phyloP scores from a whole-genome alignment of 2,329 filamentous ascomycete genomes.

The Nakataea oryzae region DNA sequence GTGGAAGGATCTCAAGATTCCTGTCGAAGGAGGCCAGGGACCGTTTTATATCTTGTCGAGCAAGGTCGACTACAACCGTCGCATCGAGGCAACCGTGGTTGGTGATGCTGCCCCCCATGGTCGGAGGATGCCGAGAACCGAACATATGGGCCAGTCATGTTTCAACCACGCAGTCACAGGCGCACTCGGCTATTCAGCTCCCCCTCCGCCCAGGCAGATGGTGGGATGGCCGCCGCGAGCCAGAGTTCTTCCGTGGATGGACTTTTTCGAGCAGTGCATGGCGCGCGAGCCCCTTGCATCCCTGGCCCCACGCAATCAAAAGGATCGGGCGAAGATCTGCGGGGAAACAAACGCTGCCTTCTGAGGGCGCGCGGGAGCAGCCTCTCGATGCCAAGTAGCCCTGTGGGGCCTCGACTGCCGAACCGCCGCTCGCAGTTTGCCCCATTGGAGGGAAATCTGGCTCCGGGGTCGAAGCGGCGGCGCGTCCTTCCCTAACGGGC shows the following conservation, averaged over 20 bases:
- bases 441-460: background rate
- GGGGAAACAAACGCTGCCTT: background rate
- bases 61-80: background rate
- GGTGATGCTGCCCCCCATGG: too few relatives aligned
- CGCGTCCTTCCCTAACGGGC: background rate
- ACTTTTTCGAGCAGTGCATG: background rate
- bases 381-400: background rate
- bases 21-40: background rate
- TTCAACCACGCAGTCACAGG: background rate
- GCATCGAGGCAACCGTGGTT: background rate
- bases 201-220: background rate
- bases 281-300: too few relatives aligned
- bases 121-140: background rate
- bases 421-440: background rate
- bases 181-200: background rate
- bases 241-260: background rate
- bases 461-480: too few relatives aligned
- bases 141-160: background rate
- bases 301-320: too few relatives aligned
- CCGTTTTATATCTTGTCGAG: background rate
- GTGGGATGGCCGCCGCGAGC: background rate
- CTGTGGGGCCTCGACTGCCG: background rate
- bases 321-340: background rate
- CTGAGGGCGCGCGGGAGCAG: background rate
- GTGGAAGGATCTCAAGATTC: background rate